Evolutionary conservation across 345 rosid genomes (phyloP), one percentile per base, ranked within the genome.

Genomic region (Eucalyptus curtisii): DNA sequence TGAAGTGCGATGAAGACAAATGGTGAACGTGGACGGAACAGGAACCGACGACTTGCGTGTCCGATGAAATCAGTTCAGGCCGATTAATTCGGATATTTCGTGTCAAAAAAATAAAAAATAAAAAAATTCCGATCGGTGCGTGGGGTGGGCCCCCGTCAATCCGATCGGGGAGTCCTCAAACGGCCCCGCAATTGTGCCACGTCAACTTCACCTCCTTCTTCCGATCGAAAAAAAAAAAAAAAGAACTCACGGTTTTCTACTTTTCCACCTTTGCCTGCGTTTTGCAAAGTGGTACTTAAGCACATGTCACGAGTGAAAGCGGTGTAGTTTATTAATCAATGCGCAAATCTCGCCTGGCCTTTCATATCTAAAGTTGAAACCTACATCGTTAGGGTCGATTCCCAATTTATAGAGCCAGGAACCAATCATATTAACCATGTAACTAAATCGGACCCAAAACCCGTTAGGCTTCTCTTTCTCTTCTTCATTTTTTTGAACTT

Each of bases 331-430:
- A 57, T 57, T 24, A 57, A 57, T 24, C 64, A 4, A 24, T 57
- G 13, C 4, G 61, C 55, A 50, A 50, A 17, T 50, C 22, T 50
- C 22, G 53, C 53, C 1, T 16, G 2, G 53, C 30, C 61, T 55
- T 2, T 3, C 61, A 4, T 55, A 17, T 50, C 20, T 50, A 50
- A 7, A 17, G 30, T 57, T 10, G 64, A 57, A 55, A 55, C 13
- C 3, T 24, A 55, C 27, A 4, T 5, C 6, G 1, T 24, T 10
- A 57, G n/a, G 2, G 13, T 57, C 14, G 64, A 10, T 25, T 57
- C 13, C 7, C 6, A 25, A n/a, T n/a, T n/a, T n/a, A n/a, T n/a
- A n/a, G n/a, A 4, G 1, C 3, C 11, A 3, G 5, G 13, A 24
- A 24, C 61, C 13, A 24, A 55, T 4, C 61, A 4, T 4, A 7